Base-by-base conservation (phyloP, 2,329 filamentous ascomycete genomes). In the Waltergamsia citrina region DNA sequence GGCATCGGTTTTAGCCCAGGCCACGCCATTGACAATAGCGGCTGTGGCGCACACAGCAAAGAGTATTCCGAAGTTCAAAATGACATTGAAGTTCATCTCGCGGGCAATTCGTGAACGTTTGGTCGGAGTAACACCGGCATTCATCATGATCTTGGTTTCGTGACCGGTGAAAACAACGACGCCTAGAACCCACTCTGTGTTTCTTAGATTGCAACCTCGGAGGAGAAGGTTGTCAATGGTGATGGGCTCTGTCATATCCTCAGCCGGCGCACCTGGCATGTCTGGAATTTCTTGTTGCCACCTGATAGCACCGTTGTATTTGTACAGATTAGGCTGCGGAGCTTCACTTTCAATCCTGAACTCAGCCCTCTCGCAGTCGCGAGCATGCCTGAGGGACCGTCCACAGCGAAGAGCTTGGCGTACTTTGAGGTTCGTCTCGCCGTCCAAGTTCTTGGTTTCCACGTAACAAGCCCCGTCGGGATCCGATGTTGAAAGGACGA, bases 71-170 rank as follows among this genome's bases (percentile, higher is more conserved):
- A 98, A 96, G 60, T 98, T 98, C 71, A 88, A 94, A 40, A 96
- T 73, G 56, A 98, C 88, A 57, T 94, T 94, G 74, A 86, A 93
- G 64, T 98, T 98, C 46, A 98, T 73, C 54, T 94, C 88, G 42
- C 86, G 81, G 34, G 88, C 85, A 48, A 98, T 88, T 45, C 85
- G 79, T 24, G 92, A 78, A 41, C 90, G 83, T 65, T 98, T 98
- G 54, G 78, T 94, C 10, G 93, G 92, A 2, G 92, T 98, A 41
- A 90, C 81, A 39, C 92, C 92, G 19, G 92, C 85, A 54, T 98
- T 98, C 65, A 95, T 83, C 92, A 98, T 98, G 55, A 95, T 96
- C 63, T 96, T 98, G 22, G 90, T 94, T 55, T 98, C 90, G 51
- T 88, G 79, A 22, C 92, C 92, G 11, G 92, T 96, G 60, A 94